Percentiles rank a stretch among this genome's conserved stretches.
Evolutionary conservation across 139 green algal genomes (phyloP).

Genomic region (Trebouxia sp.): DNA sequence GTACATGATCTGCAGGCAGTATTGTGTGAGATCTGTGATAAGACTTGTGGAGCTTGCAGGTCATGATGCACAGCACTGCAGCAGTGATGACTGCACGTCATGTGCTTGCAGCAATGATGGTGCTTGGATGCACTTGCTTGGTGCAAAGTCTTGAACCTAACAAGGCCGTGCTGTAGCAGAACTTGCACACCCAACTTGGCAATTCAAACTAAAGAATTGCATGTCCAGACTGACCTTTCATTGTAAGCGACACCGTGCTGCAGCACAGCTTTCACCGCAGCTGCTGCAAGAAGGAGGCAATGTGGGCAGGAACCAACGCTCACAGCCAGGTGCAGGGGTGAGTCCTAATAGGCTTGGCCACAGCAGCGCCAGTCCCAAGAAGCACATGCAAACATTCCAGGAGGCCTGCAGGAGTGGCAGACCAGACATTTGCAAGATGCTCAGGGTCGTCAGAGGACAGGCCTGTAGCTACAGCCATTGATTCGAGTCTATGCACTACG

Average conservation of each 20-base stretch:
- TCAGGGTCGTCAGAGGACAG: not conserved
- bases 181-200: no score
- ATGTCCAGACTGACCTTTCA: conserved; percentile 34
- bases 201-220: not conserved
- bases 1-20: no score
- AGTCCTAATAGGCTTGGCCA: conserved; percentile 58
- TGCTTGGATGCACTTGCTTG: no score
- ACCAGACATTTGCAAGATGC: not conserved
- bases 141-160: no score
- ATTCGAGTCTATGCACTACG: conserved; percentile 42
- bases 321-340: conserved; percentile 68
- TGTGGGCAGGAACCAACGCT: conserved; percentile 40
- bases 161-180: no score
- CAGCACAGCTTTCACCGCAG: conserved; percentile 52
- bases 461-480: not conserved
- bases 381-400: conserved; percentile 54
- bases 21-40: no score
- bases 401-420: conserved; percentile 44
- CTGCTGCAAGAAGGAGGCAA: conserved; percentile 32
- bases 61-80: no score
- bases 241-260: conserved; percentile 44
- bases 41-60: no score
- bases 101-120: no score
- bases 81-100: no score
- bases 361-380: conserved; percentile 50